Evolutionary conservation across 1,139 yeast genomes (phyloP).

Genomic region (Hanseniaspora uvarum): DNA sequence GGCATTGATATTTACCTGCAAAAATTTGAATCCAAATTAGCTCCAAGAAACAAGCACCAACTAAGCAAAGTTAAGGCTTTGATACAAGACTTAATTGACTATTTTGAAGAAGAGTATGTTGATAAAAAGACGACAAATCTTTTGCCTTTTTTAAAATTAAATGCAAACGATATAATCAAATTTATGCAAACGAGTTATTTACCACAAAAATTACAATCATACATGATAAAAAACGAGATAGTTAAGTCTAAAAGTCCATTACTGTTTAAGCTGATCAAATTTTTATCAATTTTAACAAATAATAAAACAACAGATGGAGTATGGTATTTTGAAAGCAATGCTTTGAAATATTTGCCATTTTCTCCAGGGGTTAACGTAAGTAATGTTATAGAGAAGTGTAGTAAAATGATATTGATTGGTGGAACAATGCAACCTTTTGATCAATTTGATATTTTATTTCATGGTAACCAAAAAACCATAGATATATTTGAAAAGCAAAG

Average conservation of each 20-base stretch:
- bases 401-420: conserved; percentile 75
- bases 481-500: conserved; percentile 39
- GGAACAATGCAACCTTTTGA: conserved; percentile 91
- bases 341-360: conserved; percentile 57
- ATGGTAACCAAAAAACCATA: conserved; percentile 53
- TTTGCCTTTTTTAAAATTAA: conserved; percentile 47
- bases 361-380: conserved; percentile 71
- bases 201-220: conserved; percentile 74
- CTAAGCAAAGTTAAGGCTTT: conserved; percentile 54
- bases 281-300: conserved; percentile 43
- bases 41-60: conserved; percentile 65
- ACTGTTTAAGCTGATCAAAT: conserved; percentile 55
- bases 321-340: conserved; percentile 45
- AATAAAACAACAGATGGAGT: conserved; percentile 49
- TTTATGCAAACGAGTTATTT: conserved; percentile 62
- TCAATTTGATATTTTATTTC: conserved; percentile 39
- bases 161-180: conserved; percentile 55
- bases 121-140: conserved; percentile 48
- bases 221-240: conserved; percentile 37
- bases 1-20: conserved; percentile 47
- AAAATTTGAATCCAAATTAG: conserved; percentile 54
- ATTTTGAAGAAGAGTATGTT: conserved; percentile 33
- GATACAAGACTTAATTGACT: conserved; percentile 43
- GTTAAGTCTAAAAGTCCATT: conserved; percentile 38
- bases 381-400: conserved; percentile 54